These are phyloP conservation scores for Daedaleopsis sinensis DNA, from an alignment of 768 basidiomycete genomes.

Conservation along the genomic window DNA sequence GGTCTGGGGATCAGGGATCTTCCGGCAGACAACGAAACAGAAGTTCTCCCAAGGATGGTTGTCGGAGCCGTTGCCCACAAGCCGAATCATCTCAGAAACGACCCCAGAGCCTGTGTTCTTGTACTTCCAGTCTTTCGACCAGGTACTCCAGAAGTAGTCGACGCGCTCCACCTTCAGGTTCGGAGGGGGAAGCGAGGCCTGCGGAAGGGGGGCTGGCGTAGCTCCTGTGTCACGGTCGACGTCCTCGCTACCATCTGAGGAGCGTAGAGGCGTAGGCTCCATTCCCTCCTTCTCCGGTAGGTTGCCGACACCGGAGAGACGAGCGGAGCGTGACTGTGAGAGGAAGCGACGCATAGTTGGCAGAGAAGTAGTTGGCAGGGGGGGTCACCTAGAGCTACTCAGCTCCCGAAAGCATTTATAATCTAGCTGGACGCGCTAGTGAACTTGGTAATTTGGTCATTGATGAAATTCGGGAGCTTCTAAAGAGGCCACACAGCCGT, in stretches of 20 bases:
- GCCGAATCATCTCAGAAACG: conserved; percentile 14
- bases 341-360: conserved; percentile 10
- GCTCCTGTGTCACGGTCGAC: neutral
- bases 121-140: conserved; percentile 63
- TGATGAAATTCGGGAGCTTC: neutral
- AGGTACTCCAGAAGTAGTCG: conserved; percentile 59
- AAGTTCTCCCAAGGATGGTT: conserved; percentile 62
- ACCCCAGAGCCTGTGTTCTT: conserved; percentile 58
- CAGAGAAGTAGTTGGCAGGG: neutral
- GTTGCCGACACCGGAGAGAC: neutral
- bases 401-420: no score
- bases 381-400: no score
- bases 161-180: conserved; percentile 62
- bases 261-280: conserved; percentile 4
- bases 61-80: conserved; percentile 14
- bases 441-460: neutral
- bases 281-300: conserved; percentile 3
- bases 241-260: neutral
- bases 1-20: conserved; percentile 40
- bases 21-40: conserved; percentile 60
- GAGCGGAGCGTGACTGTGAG: conserved; percentile 5
- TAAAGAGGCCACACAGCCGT: neutral
- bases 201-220: conserved; percentile 5
- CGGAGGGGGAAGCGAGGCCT: conserved; percentile 38
- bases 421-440: neutral